Evolutionary conservation across 2,329 filamentous ascomycete species (phyloP).

Genomic region (Sarocladium brachiariae): DNA sequence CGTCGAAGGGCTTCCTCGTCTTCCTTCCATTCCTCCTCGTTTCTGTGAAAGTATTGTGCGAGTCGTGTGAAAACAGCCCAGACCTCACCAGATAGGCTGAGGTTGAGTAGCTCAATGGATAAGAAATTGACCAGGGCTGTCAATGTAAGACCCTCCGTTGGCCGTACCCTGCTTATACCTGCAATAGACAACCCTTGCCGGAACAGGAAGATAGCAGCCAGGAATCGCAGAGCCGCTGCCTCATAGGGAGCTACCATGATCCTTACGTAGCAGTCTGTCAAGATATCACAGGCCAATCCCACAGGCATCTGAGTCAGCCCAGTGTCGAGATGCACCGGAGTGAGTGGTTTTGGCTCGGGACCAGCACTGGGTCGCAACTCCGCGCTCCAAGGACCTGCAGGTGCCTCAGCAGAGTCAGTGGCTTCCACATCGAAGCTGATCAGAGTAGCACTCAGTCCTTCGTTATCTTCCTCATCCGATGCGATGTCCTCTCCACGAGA

Average conservation of each 20-base stretch:
- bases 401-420: constrained; percentile 41
- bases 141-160: constrained; percentile 31
- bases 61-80: constrained; percentile 36
- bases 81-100: constrained; percentile 36
- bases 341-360: constrained; percentile 21
- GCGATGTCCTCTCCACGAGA: constrained; percentile 44
- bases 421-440: constrained; percentile 58
- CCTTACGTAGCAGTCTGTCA: constrained; percentile 36
- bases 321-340: constrained; percentile 38
- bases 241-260: constrained; percentile 41
- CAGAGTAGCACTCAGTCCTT: constrained; percentile 47
- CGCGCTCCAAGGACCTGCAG: constrained; percentile 48
- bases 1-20: constrained; percentile 16
- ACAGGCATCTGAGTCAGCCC: constrained; percentile 44
- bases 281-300: constrained; percentile 38
- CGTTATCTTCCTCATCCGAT: constrained; percentile 50
- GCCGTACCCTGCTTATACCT: constrained; percentile 31
- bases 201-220: constrained; percentile 36
- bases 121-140: constrained; percentile 38
- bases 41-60: constrained; percentile 32
- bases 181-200: constrained; percentile 29
- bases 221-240: constrained; percentile 34
- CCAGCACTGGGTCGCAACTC: constrained; percentile 46
- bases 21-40: constrained; percentile 37
- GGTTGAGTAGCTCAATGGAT: constrained; percentile 36